Evolutionary conservation across 1,284 basidiomycete species (phyloP).

Genomic region (Leccinum angustisporum): DNA sequence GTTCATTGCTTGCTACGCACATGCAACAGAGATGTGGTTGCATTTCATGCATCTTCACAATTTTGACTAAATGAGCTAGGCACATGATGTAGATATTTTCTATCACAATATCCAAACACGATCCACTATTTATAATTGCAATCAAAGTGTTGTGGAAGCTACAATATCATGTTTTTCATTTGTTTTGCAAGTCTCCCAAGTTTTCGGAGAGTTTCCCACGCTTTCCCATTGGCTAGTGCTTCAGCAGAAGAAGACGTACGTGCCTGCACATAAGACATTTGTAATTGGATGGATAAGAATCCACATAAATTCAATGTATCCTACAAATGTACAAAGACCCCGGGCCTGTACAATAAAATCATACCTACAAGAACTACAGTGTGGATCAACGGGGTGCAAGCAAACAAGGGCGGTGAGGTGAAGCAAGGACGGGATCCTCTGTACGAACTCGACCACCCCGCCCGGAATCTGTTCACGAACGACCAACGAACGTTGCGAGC

Average conservation of each 20-base stretch:
- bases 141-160: not conserved
- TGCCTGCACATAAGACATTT: too few relatives aligned
- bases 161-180: not conserved
- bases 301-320: too few relatives aligned
- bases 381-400: too few relatives aligned
- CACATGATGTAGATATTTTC: not conserved
- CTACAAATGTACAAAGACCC: too few relatives aligned
- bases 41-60: too few relatives aligned
- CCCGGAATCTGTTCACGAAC: conserved; percentile 60
- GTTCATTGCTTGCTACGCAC: not conserved
- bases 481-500: too few relatives aligned
- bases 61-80: too few relatives aligned
- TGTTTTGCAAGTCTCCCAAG: not conserved
- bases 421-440: conserved; percentile 37
- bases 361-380: too few relatives aligned
- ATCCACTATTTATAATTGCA: not conserved
- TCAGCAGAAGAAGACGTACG: not conserved
- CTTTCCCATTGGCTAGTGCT: not conserved
- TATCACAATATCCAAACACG: not conserved
- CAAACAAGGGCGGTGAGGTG: too few relatives aligned
- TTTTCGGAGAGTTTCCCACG: not conserved
- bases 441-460: conserved; percentile 56
- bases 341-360: too few relatives aligned
- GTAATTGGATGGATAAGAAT: too few relatives aligned
- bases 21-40: too few relatives aligned